Base-by-base conservation (phyloP, 495 filamentous ascomycete species). In the Cenococcum geophilum region DNA sequence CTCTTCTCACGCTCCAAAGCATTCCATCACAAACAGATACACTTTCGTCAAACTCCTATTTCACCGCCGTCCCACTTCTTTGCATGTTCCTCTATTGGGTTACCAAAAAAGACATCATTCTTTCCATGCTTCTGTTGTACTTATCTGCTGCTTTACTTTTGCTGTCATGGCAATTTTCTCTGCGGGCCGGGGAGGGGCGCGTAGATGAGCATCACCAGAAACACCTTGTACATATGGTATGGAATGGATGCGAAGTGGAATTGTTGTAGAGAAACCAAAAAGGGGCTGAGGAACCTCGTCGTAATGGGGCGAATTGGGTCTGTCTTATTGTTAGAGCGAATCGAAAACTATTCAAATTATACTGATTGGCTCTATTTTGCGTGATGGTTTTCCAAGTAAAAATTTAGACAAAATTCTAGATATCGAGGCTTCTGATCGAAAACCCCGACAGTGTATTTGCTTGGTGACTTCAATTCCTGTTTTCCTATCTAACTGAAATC, bases 251-350 rank as follows among this genome's bases (percentile, higher is more conserved):
- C 14, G 50, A 34, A 35, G 58, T 22, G 60, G 56, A 55, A 25
- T 20, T 32, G 49, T 32, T 52, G 49, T 52, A 22, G 62, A 62
- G 20, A 14, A 52, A 45, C 16, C 40, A 14, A 51, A 12, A 35
- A 45, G 21, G 36, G 20, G 21, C 43, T 52, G 51, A 58, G 34
- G 65, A 58, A 58, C 61, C 53, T 61, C 54, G 65, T 68, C 65
- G 59, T 68, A 68, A 68, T 68, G 66, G 47, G 40, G 54, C 21
- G 48, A 61, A 53, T 36, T 21, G 62, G 52, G 42, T 63, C 20
- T 59, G 53, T 59, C 47, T 55, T 52, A 21, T 47, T 59, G 49
- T 59, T 52, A 52, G n/a, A n/a, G 49, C 21, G 22, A 52, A 52
- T 8, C 25, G 49, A 32, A 52, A 52, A 32, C 16, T n/a, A 36